Evolutionary conservation across 148 eudicot genomes (phyloP).

Genomic region (Amaranthus cruentus): DNA sequence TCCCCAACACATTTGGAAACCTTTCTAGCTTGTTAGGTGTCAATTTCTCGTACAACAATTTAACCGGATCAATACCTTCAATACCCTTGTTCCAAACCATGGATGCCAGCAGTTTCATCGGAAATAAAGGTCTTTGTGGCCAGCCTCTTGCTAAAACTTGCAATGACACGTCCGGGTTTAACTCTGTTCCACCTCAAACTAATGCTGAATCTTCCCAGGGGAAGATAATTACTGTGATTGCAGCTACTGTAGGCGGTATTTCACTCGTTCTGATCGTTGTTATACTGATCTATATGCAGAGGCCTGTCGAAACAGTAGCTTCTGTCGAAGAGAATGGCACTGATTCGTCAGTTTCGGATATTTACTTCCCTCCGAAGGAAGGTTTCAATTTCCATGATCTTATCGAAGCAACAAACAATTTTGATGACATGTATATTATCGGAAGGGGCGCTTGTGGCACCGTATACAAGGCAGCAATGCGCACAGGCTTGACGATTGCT

Average conservation of each 20-base stretch:
- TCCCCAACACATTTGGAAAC: slow-evolving; percentile 73
- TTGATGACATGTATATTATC: slow-evolving; percentile 57
- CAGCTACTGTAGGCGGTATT: slow-evolving; percentile 68
- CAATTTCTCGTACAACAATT: slow-evolving; percentile 75
- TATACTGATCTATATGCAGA: slow-evolving; percentile 54
- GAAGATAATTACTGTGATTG: slow-evolving; percentile 49
- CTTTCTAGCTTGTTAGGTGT: slow-evolving; percentile 76
- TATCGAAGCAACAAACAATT: slow-evolving; percentile 72
- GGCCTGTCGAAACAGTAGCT: slow-evolving; percentile 38
- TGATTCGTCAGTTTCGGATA: slow-evolving; percentile 58
- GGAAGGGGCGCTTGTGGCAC: slow-evolving; percentile 93
- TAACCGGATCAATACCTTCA: slow-evolving; percentile 75
- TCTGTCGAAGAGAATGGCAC: slow-evolving; percentile 41
- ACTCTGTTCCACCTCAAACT: slow-evolving; percentile 26
- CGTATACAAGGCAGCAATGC: slow-evolving; percentile 86
- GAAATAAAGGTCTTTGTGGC: slow-evolving; percentile 82
- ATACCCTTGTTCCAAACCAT: slow-evolving; percentile 58
- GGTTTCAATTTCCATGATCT: slow-evolving; percentile 88
- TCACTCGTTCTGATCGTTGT: slow-evolving; percentile 67
- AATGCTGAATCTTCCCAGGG: slow-evolving; percentile 36
- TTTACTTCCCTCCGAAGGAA: slow-evolving; percentile 89
- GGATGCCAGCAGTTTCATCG: slow-evolving; percentile 59
- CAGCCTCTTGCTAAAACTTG: slow-evolving; percentile 52
- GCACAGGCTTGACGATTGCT: slow-evolving; percentile 59
- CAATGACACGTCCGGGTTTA: slow-evolving; percentile 22